Evolutionary conservation across 108 stramenopile genomes (phyloP).

Genomic region (Craspedostauros australis): DNA sequence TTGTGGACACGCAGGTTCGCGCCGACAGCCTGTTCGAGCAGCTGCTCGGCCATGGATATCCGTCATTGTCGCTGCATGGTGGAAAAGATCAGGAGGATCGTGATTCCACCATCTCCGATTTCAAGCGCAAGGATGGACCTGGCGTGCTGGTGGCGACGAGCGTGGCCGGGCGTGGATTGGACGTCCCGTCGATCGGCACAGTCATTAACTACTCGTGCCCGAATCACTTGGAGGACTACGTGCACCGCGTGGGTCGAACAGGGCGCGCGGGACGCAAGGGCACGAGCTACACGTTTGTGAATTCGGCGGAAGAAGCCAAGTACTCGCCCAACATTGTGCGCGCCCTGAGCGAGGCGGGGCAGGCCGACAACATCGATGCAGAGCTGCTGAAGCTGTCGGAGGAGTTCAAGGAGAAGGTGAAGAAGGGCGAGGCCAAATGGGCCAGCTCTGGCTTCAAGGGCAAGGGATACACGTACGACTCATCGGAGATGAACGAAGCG

Average conservation of each 20-base stretch:
- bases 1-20: conserved; percentile 94
- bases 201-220: conserved; percentile 98
- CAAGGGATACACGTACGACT: conserved; percentile 95
- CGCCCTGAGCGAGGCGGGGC: conserved; percentile 87
- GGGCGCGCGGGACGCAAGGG: conserved; percentile 93
- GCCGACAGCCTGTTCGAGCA: conserved; percentile 94
- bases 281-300: conserved; percentile 94
- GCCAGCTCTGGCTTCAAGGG: conserved; percentile 94
- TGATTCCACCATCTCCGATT: conserved; percentile 96
- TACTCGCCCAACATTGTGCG: conserved; percentile 91
- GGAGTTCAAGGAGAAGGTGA: conserved; percentile 88
- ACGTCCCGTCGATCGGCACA: conserved; percentile 85
- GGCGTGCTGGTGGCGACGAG: conserved; percentile 90
- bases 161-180: conserved; percentile 94
- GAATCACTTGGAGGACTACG: conserved; percentile 98
- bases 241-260: conserved; percentile 97
- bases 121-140: conserved; percentile 84
- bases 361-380: conserved; percentile 79
- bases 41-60: conserved; percentile 88
- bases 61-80: conserved; percentile 93
- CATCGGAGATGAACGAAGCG: conserved; percentile 89
- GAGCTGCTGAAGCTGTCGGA: conserved; percentile 86
- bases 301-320: conserved; percentile 88
- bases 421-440: conserved; percentile 88
- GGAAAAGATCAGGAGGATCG: conserved; percentile 99